phyloP scores from a whole-genome alignment of 805 yeast genomes.

The Candida qinlingensis region DNA sequence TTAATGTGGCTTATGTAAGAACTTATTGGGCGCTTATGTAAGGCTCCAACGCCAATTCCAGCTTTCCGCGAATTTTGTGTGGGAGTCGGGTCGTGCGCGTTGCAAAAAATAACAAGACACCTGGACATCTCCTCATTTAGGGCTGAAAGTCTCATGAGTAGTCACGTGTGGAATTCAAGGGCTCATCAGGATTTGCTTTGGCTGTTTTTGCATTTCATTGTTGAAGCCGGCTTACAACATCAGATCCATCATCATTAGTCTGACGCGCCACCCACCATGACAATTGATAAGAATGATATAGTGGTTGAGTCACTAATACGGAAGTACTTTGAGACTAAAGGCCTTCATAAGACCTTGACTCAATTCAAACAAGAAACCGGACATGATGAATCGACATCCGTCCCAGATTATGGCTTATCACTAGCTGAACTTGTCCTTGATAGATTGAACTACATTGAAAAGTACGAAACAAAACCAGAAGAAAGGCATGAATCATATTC shows the following conservation, averaged over 20 bases:
- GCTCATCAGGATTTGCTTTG: conserved; percentile 22
- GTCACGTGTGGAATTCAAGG: conserved; percentile 29
- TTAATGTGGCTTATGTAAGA: neutral
- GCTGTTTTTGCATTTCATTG: too few relatives aligned
- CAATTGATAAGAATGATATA: neutral
- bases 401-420: conserved; percentile 8
- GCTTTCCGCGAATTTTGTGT: neutral
- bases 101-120: neutral
- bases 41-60: too few relatives aligned
- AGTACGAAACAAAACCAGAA: conserved; percentile 5
- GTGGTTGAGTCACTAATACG: neutral
- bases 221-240: too few relatives aligned
- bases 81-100: neutral
- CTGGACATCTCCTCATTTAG: neutral
- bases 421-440: conserved; percentile 37
- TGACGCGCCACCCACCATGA: neutral
- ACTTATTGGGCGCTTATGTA: neutral
- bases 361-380: neutral
- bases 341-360: conserved; percentile 32
- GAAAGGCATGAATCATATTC: neutral
- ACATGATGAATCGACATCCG: too few relatives aligned
- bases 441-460: conserved; percentile 27
- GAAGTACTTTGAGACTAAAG: neutral
- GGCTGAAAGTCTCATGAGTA: neutral
- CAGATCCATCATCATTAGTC: too few relatives aligned